Percentiles rank a stretch among this genome's conserved stretches.
These are phyloP conservation scores for Quercus suber DNA, from an alignment of 306 rosid species.

Conservation along the genomic window DNA sequence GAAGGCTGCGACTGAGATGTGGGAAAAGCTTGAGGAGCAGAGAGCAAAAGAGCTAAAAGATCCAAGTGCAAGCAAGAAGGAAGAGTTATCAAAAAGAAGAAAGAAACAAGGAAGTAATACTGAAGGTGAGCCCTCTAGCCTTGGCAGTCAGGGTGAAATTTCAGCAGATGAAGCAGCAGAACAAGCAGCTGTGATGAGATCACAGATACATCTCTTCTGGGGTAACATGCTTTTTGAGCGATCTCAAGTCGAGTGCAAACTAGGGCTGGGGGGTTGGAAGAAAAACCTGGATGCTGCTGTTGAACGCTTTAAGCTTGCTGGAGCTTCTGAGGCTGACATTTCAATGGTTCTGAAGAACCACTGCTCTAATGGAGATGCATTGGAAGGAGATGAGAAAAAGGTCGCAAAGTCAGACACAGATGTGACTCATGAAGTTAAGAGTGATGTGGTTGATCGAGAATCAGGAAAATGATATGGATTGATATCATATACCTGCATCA, in stretches of 20 bases:
- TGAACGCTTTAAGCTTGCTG: slow-evolving; percentile 89
- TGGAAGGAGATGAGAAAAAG: slow-evolving; percentile 54
- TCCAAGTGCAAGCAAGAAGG: slow-evolving; percentile 79
- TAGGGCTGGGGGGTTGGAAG: slow-evolving; percentile 78
- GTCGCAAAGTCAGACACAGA: slow-evolving; percentile 20
- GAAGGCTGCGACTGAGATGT: slow-evolving; percentile 94
- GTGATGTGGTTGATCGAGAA: slow-evolving; percentile 26
- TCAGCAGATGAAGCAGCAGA: slow-evolving; percentile 87
- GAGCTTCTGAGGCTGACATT: slow-evolving; percentile 87
- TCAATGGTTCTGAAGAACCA: slow-evolving; percentile 83
- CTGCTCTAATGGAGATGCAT: slow-evolving; percentile 67
- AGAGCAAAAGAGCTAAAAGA: slow-evolving; percentile 79
- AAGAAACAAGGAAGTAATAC: slow-evolving; percentile 56
- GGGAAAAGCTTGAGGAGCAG: slow-evolving; percentile 96
- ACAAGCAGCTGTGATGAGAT: slow-evolving; percentile 92
- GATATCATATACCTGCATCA: neutral
- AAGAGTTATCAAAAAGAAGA: slow-evolving; percentile 69
- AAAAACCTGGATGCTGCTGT: slow-evolving; percentile 74
- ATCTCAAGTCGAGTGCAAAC: slow-evolving; percentile 91
- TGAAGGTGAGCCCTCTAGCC: slow-evolving; percentile 61
- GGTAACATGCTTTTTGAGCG: slow-evolving; percentile 96
- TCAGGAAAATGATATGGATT: slow-evolving; percentile 27
- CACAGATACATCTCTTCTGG: slow-evolving; percentile 97
- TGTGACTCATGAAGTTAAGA: slow-evolving; percentile 31
- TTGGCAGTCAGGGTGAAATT: slow-evolving; percentile 51